phyloP scores from a whole-genome alignment of 192 early-diverging fungal genomes.

The Podila epigama region DNA sequence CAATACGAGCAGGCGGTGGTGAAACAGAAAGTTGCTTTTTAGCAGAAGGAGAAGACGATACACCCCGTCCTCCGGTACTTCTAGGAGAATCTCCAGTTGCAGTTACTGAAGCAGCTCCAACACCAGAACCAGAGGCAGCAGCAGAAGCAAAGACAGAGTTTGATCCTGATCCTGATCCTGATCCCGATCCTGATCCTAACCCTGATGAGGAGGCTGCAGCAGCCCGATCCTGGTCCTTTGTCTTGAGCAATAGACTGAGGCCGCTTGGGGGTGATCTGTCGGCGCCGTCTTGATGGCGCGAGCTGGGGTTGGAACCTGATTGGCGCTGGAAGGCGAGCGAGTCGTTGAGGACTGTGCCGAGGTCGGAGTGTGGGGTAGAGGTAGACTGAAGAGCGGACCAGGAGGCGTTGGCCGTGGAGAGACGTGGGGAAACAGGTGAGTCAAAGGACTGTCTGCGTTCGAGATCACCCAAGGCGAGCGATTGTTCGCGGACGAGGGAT shows the following conservation, averaged over 20 bases:
- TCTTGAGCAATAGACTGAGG: constrained; percentile 39
- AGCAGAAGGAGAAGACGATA: background rate
- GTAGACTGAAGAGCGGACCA: constrained; percentile 1
- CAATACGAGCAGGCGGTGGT: constrained; percentile 23
- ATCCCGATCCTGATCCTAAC: constrained; percentile 1
- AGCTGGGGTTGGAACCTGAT: background rate
- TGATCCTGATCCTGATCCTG: background rate
- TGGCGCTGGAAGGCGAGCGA: background rate
- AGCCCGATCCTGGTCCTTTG: constrained; percentile 10
- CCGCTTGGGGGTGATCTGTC: constrained; percentile 40
- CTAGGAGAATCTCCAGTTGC: background rate
- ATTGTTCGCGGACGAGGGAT: constrained; percentile 44
- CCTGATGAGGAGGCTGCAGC: background rate
- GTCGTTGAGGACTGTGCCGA: background rate
- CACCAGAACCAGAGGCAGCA: background rate
- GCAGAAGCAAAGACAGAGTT: background rate
- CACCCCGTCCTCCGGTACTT: background rate
- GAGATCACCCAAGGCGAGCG: constrained; percentile 40
- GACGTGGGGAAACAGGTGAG: constrained; percentile 6
- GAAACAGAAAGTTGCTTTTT: constrained; percentile 10
- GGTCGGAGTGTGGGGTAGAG: background rate
- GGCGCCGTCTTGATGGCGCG: background rate
- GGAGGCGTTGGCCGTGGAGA: background rate
- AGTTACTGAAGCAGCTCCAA: background rate
- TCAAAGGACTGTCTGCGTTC: constrained; percentile 31